Evolutionary conservation across 1,284 basidiomycete species (phyloP).

Genomic region (Porogramme epimiltina): DNA sequence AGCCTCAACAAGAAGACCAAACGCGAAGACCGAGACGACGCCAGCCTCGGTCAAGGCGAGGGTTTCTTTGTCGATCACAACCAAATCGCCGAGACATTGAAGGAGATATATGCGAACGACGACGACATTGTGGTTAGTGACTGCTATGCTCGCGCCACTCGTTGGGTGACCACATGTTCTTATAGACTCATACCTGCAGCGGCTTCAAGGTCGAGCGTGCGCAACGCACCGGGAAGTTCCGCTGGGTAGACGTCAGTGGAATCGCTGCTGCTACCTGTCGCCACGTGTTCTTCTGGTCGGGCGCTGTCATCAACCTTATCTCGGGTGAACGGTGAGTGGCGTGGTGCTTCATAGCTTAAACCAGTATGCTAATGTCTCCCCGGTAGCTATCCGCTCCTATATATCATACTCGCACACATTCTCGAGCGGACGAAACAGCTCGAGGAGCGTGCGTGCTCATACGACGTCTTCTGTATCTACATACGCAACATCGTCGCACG

Average conservation of each 20-base stretch:
- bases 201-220: slow-evolving; percentile 1
- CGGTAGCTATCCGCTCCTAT: neutral
- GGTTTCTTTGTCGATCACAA: slow-evolving; percentile 1
- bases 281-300: neutral
- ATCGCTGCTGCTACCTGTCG: neutral
- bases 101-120: neutral
- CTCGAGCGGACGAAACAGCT: neutral
- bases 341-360: neutral
- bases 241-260: neutral
- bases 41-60: neutral
- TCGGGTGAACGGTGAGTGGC: neutral
- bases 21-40: neutral
- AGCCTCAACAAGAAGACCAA: slow-evolving; percentile 8
- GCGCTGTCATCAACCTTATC: neutral
- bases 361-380: neutral
- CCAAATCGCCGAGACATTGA: neutral
- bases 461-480: neutral
- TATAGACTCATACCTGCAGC: neutral
- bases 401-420: neutral
- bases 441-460: neutral
- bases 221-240: neutral
- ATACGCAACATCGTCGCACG: neutral
- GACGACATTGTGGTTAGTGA: neutral
- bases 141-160: neutral
- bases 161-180: neutral